Evolutionary conservation across 371 early-diverging fungal species (phyloP).

Genomic region (Dichotomocladium elegans): DNA sequence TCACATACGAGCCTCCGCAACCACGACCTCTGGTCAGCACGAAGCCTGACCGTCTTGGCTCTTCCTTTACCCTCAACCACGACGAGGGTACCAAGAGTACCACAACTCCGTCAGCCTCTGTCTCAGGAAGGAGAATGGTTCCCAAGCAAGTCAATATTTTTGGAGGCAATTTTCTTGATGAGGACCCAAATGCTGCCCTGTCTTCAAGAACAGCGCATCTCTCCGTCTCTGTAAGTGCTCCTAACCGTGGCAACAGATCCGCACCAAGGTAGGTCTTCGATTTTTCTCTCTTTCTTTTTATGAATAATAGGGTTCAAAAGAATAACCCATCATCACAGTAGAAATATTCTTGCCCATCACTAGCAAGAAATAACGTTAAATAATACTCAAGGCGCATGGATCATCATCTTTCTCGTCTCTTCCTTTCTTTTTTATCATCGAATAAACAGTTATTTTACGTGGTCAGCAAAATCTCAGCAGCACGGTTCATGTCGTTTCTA

Average conservation of each 20-base stretch:
- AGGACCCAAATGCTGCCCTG: slow-evolving; percentile 5
- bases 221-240: background rate
- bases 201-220: slow-evolving; percentile 5
- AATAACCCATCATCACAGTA: too few relatives aligned
- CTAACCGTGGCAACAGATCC: slow-evolving; percentile 2
- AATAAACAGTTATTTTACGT: slow-evolving; percentile 22
- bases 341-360: slow-evolving; percentile 11
- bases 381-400: too few relatives aligned
- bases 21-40: slow-evolving; percentile 27
- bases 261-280: too few relatives aligned
- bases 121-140: background rate
- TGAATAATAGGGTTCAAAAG: too few relatives aligned
- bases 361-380: background rate
- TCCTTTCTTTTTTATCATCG: too few relatives aligned
- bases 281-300: too few relatives aligned
- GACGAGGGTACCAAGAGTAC: slow-evolving; percentile 15
- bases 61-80: slow-evolving; percentile 25
- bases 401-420: too few relatives aligned
- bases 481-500: slow-evolving; percentile 53
- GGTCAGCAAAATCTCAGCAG: slow-evolving; percentile 50
- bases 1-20: slow-evolving; percentile 36
- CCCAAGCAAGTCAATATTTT: slow-evolving; percentile 1
- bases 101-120: background rate
- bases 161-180: background rate
- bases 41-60: slow-evolving; percentile 25